Base-by-base conservation (phyloP, 306 rosid genomes). In the Cucurbita pepo region DNA sequence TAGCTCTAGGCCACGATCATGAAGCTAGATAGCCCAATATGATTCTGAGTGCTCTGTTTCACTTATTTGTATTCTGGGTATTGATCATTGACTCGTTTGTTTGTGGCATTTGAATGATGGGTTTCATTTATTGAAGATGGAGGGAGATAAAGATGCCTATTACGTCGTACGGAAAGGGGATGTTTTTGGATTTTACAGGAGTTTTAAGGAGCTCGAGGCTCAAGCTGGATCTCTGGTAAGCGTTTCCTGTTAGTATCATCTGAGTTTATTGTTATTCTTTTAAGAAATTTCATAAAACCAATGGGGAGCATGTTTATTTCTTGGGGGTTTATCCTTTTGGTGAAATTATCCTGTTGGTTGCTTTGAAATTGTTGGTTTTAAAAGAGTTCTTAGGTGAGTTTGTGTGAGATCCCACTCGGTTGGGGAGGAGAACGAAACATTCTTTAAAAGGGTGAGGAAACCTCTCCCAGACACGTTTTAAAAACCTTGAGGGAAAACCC, bases 91-190 rank as follows among this genome's bases (percentile, higher is more conserved):
- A 50, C 69, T 9, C 16, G 50, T 16, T 10, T 14, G 22, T 56
- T 59, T 75, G 25, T 44, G 78, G 61, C 44, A 56, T 74, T 40
- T 25, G 52, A 55, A 56, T 74, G 53, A 25, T 73, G 38, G 53
- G 15, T 45, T 15, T 41, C 10, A 37, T 5, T 59, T 18, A 8
- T 30, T 61, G 58, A 47, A 61, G 83, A 94, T 94, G 97, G 96
- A 76, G 81, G 88, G 85, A 10, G 92, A 90, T 63, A 86, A 77
- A 43, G 88, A 89, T 58, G 92, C 86, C 37, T 91, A 89, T 70
- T 94, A 83, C 57, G 86, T 94, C 59, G 92, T 89, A 37, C 86
- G 77, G 72, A 90, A 86, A 69, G 97, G 99, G 5, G 90, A 87
- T 44, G 75, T 87, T 62, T 74, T 91, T 59, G 99, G 95, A 64